Conservation (phyloP, 2,329 filamentous ascomycete species). For the Cercospora zeae-maydis region DNA sequence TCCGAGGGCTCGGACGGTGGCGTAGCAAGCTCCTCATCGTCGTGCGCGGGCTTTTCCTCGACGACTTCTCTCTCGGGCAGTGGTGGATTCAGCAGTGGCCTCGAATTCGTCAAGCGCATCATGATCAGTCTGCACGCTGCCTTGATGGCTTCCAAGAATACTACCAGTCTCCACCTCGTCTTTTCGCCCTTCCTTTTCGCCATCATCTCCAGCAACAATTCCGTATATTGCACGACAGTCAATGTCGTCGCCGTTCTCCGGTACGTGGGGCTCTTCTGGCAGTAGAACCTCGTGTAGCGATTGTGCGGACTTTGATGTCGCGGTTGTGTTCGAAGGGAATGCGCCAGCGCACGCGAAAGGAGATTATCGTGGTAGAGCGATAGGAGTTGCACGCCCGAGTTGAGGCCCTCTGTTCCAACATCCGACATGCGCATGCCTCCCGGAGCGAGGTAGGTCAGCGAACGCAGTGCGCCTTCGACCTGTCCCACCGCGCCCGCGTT, state of each 20-base stretch:
- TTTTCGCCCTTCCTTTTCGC: constrained; percentile 81
- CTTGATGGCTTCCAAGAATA: constrained; percentile 81
- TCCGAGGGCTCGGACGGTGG: constrained; percentile 43
- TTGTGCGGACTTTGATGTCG: constrained; percentile 52
- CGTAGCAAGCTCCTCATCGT: constrained; percentile 42
- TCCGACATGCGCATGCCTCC: constrained; percentile 88
- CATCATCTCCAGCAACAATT: constrained; percentile 96
- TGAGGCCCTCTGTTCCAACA: constrained; percentile 83
- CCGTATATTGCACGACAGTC: constrained; percentile 89
- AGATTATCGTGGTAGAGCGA: constrained; percentile 90
- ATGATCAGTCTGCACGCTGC: constrained; percentile 78
- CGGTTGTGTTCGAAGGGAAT: constrained; percentile 50
- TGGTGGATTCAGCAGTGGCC: constrained; percentile 77
- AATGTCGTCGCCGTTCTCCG: constrained; percentile 75
- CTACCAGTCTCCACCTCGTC: constrained; percentile 79
- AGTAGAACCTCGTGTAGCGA: constrained; percentile 63
- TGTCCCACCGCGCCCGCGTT: constrained; percentile 91
- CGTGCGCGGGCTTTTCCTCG: constrained; percentile 44
- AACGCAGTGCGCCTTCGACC: constrained; percentile 89
- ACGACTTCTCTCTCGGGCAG: constrained; percentile 78
- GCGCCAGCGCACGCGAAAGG: constrained; percentile 63
- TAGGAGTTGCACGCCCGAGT: constrained; percentile 78
- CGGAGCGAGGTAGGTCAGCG: constrained; percentile 92
- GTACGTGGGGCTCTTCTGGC: constrained; percentile 64
- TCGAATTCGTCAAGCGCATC: constrained; percentile 74